Evolutionary conservation across 129 eudicot genomes (phyloP).

Genomic region (Daucus carota): DNA sequence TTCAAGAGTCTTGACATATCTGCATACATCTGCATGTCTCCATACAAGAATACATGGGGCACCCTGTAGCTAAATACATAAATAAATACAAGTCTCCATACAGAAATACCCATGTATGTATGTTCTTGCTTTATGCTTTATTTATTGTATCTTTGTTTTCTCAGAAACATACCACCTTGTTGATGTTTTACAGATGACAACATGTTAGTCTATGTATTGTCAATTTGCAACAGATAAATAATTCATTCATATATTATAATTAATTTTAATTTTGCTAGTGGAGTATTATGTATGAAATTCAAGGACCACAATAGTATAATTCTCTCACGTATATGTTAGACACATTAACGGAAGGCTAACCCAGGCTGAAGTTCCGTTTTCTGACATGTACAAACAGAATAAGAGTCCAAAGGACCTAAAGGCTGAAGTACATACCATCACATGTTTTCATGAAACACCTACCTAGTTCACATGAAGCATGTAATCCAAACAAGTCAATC

Average conservation of each 20-base stretch:
- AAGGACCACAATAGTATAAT: neutral
- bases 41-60: neutral
- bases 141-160: neutral
- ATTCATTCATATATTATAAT: neutral
- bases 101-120: neutral
- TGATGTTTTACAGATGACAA: neutral
- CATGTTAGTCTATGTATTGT: neutral
- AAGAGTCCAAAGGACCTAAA: neutral
- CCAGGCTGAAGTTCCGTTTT: too few relatives aligned
- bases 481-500: conserved; percentile 3
- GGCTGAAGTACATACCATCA: neutral
- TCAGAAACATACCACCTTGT: conserved; percentile 2
- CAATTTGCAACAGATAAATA: conserved; percentile 1
- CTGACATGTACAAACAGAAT: neutral
- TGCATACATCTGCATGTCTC: neutral
- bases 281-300: neutral
- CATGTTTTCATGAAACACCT: neutral
- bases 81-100: neutral
- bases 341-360: too few relatives aligned
- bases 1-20: neutral
- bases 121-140: neutral
- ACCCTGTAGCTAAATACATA: conserved; percentile 11
- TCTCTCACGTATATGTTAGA: too few relatives aligned
- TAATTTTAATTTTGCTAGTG: neutral
- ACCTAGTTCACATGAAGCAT: conserved; percentile 13